Conservation (phyloP, 345 rosid species). For the Cardamine occulta region DNA sequence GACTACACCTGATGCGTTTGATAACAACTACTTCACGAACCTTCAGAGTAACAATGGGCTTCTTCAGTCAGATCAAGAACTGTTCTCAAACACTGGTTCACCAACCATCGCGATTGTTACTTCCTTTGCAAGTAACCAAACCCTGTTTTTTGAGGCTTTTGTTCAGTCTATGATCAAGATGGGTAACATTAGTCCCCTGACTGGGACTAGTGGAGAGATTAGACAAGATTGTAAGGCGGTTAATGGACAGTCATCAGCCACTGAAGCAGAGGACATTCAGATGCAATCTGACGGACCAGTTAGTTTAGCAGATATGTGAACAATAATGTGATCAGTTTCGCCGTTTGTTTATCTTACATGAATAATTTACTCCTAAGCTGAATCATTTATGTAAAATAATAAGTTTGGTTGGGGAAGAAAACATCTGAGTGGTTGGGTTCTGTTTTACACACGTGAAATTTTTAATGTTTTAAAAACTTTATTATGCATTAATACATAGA, state of each 20-base stretch:
- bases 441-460: background rate
- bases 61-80: slow-evolving; percentile 63
- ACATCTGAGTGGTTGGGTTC: background rate
- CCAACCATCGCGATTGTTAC: slow-evolving; percentile 50
- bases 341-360: slow-evolving; percentile 20
- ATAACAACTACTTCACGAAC: slow-evolving; percentile 57
- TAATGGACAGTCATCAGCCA: slow-evolving; percentile 41
- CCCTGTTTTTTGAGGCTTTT: slow-evolving; percentile 61
- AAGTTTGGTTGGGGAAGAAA: background rate
- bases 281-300: slow-evolving; percentile 19
- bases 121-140: slow-evolving; percentile 48
- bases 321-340: background rate
- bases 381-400: background rate
- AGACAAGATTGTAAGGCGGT: slow-evolving; percentile 60
- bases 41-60: slow-evolving; percentile 52
- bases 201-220: slow-evolving; percentile 63
- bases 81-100: slow-evolving; percentile 57
- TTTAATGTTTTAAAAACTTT: background rate
- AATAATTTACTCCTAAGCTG: background rate
- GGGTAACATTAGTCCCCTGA: slow-evolving; percentile 60
- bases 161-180: slow-evolving; percentile 60
- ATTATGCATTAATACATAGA: background rate
- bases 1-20: slow-evolving; percentile 57
- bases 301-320: slow-evolving; percentile 31
- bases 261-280: slow-evolving; percentile 18